Conservation (phyloP, 805 yeast species). For the Cyberlindnera galapagoensis region DNA sequence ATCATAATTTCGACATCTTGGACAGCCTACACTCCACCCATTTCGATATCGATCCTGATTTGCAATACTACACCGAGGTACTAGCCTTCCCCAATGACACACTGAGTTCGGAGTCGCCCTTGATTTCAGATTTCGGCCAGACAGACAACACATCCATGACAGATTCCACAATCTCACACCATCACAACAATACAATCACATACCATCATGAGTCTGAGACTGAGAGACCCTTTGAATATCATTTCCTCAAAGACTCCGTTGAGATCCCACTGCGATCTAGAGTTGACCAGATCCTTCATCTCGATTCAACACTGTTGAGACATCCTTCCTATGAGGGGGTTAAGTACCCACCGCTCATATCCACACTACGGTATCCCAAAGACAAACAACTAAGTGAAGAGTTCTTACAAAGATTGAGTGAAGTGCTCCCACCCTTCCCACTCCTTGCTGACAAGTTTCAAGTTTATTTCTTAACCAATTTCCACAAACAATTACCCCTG, state of each 20-base stretch:
- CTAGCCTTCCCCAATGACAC: too few species aligned
- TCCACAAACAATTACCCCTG: slow-evolving; percentile 12
- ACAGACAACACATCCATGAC: too few species aligned
- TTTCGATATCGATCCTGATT: too few species aligned
- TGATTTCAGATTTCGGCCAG: too few species aligned
- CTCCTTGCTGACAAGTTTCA: slow-evolving; percentile 10
- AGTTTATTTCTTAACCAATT: slow-evolving; percentile 13
- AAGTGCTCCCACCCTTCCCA: slow-evolving; percentile 8
- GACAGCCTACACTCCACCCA: too few species aligned
- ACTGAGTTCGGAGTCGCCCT: too few species aligned
- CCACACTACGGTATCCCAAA: slow-evolving; percentile 8
- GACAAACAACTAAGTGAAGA: slow-evolving; percentile 8
- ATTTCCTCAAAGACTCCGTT: slow-evolving; percentile 14
- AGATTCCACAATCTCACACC: too few species aligned
- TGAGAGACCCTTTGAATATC: too few species aligned
- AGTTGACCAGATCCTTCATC: slow-evolving; percentile 7
- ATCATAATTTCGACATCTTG: too few species aligned
- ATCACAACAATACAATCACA: too few species aligned
- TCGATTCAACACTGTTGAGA: slow-evolving; percentile 4
- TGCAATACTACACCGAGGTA: too few species aligned
- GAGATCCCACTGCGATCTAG: slow-evolving; percentile 14
- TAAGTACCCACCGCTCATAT: slow-evolving; percentile 7
- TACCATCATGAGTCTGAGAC: too few species aligned
- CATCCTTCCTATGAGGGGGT: slow-evolving; percentile 9
- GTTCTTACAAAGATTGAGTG: slow-evolving; percentile 7